Conservation (phyloP, 176 grass and related monocot species). For the Oryza meyeriana region DNA sequence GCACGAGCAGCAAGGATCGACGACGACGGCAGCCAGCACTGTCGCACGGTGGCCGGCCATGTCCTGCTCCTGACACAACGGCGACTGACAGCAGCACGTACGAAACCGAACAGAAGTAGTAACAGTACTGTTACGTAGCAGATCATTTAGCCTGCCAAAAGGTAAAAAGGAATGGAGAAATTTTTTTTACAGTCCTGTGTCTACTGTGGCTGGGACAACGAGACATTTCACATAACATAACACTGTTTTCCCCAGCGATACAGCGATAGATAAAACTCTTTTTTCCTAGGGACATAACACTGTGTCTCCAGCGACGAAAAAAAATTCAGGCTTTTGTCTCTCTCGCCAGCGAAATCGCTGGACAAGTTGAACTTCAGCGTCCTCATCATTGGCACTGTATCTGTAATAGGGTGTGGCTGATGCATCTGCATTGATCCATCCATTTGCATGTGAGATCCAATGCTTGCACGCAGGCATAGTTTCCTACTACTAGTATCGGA, state of each 20-base stretch:
- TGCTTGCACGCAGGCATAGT: neutral
- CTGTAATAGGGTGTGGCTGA: neutral
- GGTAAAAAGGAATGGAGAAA: neutral
- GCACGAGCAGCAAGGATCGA: too few species aligned
- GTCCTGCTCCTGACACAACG: neutral
- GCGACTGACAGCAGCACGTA: neutral
- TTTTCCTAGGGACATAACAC: neutral
- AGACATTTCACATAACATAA: neutral
- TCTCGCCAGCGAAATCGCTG: neutral
- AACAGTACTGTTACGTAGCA: neutral
- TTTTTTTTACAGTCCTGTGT: neutral
- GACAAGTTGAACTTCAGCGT: neutral
- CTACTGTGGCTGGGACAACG: neutral
- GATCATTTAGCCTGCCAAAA: neutral
- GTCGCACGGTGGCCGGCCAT: too few species aligned
- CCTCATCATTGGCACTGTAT: neutral
- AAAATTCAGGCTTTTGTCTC: neutral
- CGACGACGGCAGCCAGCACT: too few species aligned
- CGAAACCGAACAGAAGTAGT: neutral
- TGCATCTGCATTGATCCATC: neutral
- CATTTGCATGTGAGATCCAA: constrained; percentile 10
- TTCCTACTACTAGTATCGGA: constrained; percentile 17
- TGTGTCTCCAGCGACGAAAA: neutral
- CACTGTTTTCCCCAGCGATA: neutral
- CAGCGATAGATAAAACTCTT: neutral